Percentiles rank a stretch among this genome's conserved stretches.
Evolutionary conservation across 495 filamentous ascomycete genomes (phyloP).

Genomic region (Hypoxylon lienhwacheense): DNA sequence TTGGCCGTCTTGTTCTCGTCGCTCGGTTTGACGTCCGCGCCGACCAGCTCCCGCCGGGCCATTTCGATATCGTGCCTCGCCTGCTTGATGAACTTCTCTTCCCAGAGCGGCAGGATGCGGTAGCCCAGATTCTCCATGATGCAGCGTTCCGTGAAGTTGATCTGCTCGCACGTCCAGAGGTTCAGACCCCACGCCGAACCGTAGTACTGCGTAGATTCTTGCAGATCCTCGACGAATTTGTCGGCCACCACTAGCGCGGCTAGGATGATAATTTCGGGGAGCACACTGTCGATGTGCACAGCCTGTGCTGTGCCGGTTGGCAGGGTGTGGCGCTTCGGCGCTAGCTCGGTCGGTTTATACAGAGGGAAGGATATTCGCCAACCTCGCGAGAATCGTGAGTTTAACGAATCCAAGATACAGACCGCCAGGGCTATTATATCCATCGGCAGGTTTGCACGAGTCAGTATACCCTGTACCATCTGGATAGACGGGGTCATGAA

Average conservation of each 20-base stretch:
- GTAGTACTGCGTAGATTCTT: conserved; percentile 49
- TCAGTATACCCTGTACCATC: conserved; percentile 55
- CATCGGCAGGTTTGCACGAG: conserved; percentile 51
- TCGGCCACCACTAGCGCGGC: conserved; percentile 53
- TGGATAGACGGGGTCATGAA: conserved; percentile 52
- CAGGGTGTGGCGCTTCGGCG: conserved; percentile 50
- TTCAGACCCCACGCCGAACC: conserved; percentile 48
- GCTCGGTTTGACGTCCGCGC: conserved; percentile 20
- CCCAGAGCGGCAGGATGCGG: conserved; percentile 55
- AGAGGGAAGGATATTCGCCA: conserved; percentile 56
- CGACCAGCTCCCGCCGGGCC: conserved; percentile 46
- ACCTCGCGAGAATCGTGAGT: conserved; percentile 55
- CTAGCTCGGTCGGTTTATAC: conserved; percentile 16
- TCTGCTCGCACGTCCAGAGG: conserved; percentile 55
- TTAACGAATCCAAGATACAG: conserved; percentile 59
- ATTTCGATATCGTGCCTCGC: conserved; percentile 58
- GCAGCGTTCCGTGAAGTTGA: conserved; percentile 57
- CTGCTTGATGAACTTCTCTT: conserved; percentile 49
- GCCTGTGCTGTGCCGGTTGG: conserved; percentile 44
- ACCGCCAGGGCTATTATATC: conserved; percentile 57
- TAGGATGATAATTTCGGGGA: conserved; percentile 56
- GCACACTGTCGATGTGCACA: conserved; percentile 56
- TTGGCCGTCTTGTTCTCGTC: conserved; percentile 31
- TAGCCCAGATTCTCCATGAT: conserved; percentile 59
- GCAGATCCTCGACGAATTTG: conserved; percentile 57